phyloP scores from a whole-genome alignment of 2,329 filamentous ascomycete species.

The Aureobasidium sp. region DNA sequence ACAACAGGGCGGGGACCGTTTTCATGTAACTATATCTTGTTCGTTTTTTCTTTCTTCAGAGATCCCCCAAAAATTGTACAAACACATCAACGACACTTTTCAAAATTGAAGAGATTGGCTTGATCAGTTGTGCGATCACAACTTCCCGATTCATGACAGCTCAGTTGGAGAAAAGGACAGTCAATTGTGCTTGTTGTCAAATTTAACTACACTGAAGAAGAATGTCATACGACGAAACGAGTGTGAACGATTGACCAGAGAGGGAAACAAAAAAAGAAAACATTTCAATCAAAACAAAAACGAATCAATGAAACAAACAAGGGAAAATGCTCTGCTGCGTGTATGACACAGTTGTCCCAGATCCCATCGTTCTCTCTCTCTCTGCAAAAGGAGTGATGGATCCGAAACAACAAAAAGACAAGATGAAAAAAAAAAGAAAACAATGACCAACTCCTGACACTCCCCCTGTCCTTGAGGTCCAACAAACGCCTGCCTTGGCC shows the following conservation, averaged over 20 bases:
- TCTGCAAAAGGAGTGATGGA: background rate
- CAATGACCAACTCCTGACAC: background rate
- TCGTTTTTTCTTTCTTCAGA: background rate
- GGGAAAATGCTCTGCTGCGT: background rate
- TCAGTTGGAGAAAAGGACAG: background rate
- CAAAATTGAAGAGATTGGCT: no score
- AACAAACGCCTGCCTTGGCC: slow-evolving; percentile 5
- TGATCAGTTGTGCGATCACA: no score
- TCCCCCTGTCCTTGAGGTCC: background rate
- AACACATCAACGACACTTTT: background rate
- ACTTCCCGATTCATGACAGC: no score
- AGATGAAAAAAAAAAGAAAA: background rate
- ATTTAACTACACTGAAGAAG: slow-evolving; percentile 7
- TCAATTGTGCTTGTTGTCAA: background rate
- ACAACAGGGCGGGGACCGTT: background rate
- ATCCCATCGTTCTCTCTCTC: no score
- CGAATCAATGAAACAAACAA: background rate
- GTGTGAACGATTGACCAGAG: background rate
- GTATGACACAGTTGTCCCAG: background rate
- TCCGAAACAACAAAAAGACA: background rate
- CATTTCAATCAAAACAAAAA: background rate
- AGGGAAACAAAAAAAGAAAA: background rate
- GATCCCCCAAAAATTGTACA: background rate
- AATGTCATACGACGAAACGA: background rate
- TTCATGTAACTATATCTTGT: slow-evolving; percentile 14